Evolutionary conservation across 208 protist genomes (phyloP), one percentile per base, ranked within the genome.

Genomic region (Lotmaria passim): DNA sequence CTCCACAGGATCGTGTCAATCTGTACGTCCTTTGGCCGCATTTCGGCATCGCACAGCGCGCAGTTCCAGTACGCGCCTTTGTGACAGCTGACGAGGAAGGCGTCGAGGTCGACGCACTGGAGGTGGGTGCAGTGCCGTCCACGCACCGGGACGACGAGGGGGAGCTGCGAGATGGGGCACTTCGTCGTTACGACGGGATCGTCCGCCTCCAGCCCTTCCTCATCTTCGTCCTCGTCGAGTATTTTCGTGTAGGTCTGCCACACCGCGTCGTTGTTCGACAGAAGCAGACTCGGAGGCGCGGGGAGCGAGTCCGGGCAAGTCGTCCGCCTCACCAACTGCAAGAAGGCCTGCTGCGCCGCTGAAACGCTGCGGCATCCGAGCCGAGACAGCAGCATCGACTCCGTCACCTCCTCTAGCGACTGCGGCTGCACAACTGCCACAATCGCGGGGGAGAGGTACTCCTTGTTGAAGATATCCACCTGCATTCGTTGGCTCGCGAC

Each of bases 21-120:
- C 7, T 60, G 31, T 12, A 93, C 64, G 53, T 91, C 85, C 6
- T 38, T 8, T 33, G 76, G 73, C 24, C 85, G 71, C 48, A 95
- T 77, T 48, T 82, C 78, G 24, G 64, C 53, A 62, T 95, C 90
- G 50, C 90, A 95, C 51, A 95, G 69, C 6, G 87, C 73, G 63
- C 90, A 95, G 75, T 95, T 95, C 87, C 90, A 95, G 78, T 93
- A 95, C 43, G 74, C 90, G 0, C 81, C 84, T 15, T 82, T 86
- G 58, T 86, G 57, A 59, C 86, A 80, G 48, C 82, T 83, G 12
- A 89, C 57, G n/a, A 96, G 67, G 74, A 82, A 91, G 17, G 83
- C 62, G 15, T 59, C 44, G 36, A 91, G 78, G 64, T 96, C 90
- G 51, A 96, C 76, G 58, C 90, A 96, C 70, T 96, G 90, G 39